Conservation (phyloP, 1,139 yeast species). For the Debaryomyces psychrophilus region DNA sequence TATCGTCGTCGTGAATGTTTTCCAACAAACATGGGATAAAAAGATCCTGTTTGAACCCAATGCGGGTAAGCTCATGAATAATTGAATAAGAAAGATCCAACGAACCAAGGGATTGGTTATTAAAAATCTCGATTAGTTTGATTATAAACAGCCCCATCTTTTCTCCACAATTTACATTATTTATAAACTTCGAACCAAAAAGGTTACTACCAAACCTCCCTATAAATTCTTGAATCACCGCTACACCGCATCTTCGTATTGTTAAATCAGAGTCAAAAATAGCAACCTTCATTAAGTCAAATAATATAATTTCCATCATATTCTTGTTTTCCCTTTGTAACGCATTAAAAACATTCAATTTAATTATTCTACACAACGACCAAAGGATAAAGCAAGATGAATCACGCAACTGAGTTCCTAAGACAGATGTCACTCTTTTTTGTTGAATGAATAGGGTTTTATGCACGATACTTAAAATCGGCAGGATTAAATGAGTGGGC, state of each 20-base stretch:
- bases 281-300: constrained; percentile 53
- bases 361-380: constrained; percentile 38
- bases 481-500: constrained; percentile 29
- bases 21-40: constrained; percentile 33
- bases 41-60: constrained; percentile 29
- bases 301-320: constrained; percentile 31
- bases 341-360: constrained; percentile 15
- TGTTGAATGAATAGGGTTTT: constrained; percentile 59
- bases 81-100: constrained; percentile 29
- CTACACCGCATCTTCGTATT: constrained; percentile 79
- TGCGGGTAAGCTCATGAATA: constrained; percentile 26
- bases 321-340: constrained; percentile 12
- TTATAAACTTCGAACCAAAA: constrained; percentile 19
- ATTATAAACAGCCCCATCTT: constrained; percentile 45
- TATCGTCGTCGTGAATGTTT: constrained; percentile 27
- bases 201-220: constrained; percentile 65
- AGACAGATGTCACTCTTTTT: constrained; percentile 46
- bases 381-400: constrained; percentile 74
- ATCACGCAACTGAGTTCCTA: constrained; percentile 77
- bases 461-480: constrained; percentile 36
- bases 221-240: constrained; percentile 82
- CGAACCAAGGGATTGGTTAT: constrained; percentile 20
- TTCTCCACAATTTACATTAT: constrained; percentile 6
- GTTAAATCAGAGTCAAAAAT: constrained; percentile 75
- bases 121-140: constrained; percentile 57